Base-by-base conservation (phyloP, 371 early-diverging fungal genomes). In the Mucor mucedo region DNA sequence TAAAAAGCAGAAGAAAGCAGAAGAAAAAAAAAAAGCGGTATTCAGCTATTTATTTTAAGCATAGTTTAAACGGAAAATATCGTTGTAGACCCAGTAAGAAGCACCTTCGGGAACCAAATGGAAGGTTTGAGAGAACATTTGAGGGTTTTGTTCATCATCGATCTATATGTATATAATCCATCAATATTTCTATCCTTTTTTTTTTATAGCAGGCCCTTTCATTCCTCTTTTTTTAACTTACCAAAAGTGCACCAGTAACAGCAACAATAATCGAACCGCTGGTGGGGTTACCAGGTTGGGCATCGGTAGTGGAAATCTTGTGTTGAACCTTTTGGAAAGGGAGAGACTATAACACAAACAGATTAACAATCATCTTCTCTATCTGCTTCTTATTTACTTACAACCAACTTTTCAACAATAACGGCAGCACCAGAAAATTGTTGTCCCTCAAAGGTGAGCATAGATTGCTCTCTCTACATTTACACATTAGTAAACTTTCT, bases 181-280 rank as follows among this genome's bases (percentile, higher is more conserved):
- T 47, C 14, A 16, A 2, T 28, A 5, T 48, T 48, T 28, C 48
- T 28, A 28, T 48, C 47, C 47, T 27, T 48, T 5, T 48, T 42
- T 28, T 60, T 52, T 60, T 21, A 5, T 41, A 13, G 21, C 21
- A 21, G 21, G 21, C 21, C 16, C 2, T 30, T n/a, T 16, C 16
- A 14, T 38, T 39, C 35, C 44, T 33, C 5, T 42, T 10, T 30
- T 47, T 47, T 21, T 9, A 3, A 63, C 79, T 62, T 87, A 91
- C 94, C 75, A 90, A 67, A 16, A 97, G 86, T 72, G 87, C 88
- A 62, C 97, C 97, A 58, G 95, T 93, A n/a, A 96, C 95, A 21
- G 76, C 50, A 53, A 97, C 90, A 32, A 96, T 50, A 30, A 94
- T 78, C 21, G 86, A 64, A 42, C 76, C 79, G 58, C 60, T 53